phyloP scores from a whole-genome alignment of 2,329 filamentous ascomycete genomes.

The Diaporthe helianthi region DNA sequence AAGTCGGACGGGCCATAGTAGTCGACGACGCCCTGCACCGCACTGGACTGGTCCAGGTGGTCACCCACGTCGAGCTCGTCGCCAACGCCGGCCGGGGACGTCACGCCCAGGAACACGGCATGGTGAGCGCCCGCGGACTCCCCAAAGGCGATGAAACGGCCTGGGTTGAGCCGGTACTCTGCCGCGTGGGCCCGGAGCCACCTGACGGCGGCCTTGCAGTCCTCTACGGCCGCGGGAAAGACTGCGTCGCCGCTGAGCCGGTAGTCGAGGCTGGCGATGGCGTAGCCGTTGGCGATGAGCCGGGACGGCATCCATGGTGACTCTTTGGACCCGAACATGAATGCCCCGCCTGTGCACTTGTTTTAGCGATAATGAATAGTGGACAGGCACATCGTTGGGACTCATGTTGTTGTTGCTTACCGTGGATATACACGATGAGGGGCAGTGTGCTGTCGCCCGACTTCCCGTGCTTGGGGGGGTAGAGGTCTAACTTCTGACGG shows the following conservation, averaged over 20 bases:
- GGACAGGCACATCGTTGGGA: too few species aligned
- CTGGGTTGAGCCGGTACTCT: constrained; percentile 25
- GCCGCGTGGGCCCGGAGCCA: constrained; percentile 32
- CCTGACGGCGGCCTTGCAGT: constrained; percentile 34
- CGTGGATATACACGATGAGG: constrained; percentile 33
- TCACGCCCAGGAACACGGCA: constrained; percentile 28
- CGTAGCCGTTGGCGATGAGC: constrained; percentile 28
- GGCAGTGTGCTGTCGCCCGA: constrained; percentile 7
- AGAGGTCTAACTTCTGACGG: constrained; percentile 32
- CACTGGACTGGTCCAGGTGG: constrained; percentile 28
- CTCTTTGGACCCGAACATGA: constrained; percentile 33
- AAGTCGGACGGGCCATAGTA: constrained; percentile 33
- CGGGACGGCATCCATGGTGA: constrained; percentile 29
- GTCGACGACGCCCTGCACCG: constrained; percentile 31
- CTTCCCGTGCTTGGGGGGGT: constrained; percentile 25
- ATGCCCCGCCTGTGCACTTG: constrained; percentile 20
- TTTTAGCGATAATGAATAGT: neutral
- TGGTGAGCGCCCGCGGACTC: constrained; percentile 34
- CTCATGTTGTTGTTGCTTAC: neutral
- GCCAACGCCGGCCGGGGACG: constrained; percentile 11
- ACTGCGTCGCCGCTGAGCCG: constrained; percentile 33
- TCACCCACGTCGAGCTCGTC: constrained; percentile 33
- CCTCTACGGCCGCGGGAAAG: constrained; percentile 32
- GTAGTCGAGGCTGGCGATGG: constrained; percentile 33
- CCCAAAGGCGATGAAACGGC: constrained; percentile 30